Conservation (phyloP, 2,329 filamentous ascomycete genomes). For the Zymoseptoria passerinii region DNA sequence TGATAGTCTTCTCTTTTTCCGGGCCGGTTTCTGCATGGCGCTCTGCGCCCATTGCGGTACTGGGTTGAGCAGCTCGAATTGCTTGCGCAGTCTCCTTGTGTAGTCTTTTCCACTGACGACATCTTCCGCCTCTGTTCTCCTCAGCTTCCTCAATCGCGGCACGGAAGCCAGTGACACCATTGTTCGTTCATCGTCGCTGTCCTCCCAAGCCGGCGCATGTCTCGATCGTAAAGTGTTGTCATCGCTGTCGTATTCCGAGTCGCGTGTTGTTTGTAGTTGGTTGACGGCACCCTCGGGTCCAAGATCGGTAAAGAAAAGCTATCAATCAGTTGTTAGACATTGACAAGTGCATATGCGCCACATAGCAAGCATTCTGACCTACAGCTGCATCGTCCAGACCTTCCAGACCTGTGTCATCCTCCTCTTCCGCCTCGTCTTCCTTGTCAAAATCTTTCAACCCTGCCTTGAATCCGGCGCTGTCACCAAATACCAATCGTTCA, state of each 20-base stretch:
- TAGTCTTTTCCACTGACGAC: conserved; percentile 82
- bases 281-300: conserved; percentile 40
- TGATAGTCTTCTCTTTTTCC: conserved; percentile 41
- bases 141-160: conserved; percentile 70
- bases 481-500: conserved; percentile 81
- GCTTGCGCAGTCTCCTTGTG: conserved; percentile 65
- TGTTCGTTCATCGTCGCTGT: conserved; percentile 89
- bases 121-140: conserved; percentile 74
- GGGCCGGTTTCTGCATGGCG: conserved; percentile 33
- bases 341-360: conserved; percentile 5
- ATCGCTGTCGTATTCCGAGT: conserved; percentile 35
- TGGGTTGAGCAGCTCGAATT: conserved; percentile 54
- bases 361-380: conserved; percentile 22
- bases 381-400: conserved; percentile 67
- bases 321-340: conserved; percentile 10
- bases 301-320: conserved; percentile 76
- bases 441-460: conserved; percentile 55
- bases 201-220: conserved; percentile 68
- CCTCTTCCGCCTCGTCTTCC: conserved; percentile 41
- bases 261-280: conserved; percentile 33
- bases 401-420: conserved; percentile 41
- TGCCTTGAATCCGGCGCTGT: conserved; percentile 70
- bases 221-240: conserved; percentile 30
- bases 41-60: conserved; percentile 53
- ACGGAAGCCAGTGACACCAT: conserved; percentile 72